Base-by-base conservation (phyloP, 139 green algal species). In the Chlorella sp. region DNA sequence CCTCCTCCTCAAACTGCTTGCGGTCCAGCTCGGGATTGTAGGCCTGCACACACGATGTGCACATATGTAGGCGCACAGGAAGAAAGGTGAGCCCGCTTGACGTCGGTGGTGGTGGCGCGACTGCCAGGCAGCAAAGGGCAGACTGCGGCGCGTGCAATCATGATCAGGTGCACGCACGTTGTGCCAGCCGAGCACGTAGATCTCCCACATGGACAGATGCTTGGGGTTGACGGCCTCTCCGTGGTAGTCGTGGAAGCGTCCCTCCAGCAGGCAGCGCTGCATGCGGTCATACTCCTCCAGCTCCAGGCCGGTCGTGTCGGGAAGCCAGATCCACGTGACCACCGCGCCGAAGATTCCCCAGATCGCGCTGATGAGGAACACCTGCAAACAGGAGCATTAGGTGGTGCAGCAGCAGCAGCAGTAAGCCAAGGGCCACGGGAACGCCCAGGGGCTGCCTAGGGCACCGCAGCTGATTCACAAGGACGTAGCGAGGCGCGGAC, bases 271-370 rank as follows among this genome's bases (percentile, higher is more conserved):
- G 66, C 78, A 82, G n/a, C 55, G 65, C 50, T 72, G 70, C 76
- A 82, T 67, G 62, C 79, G 74, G 79, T 93, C 88, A n/a, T 83
- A 74, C 71, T 93, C 88, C 2, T 79, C 69, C 36, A 92, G 78
- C 35, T 82, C 75, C 51, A 93, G 70, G 22, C 88, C 79, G 55
- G 81, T 83, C 34, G 83, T 87, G 65, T 93, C 85, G 17, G 88
- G 83, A 34, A 92, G 64, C 63, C 63, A 76, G n/a, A 76, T 64
- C 33, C n/a, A 55, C 2, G 71, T 71, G 17, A 76, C 61, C 3
- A 76, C 4, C 4, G 35, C 34, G 29, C 71, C 71, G 10, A 1
- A 6, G 4, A 76, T 63, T 35, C 61, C 71, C 61, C 61, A 76
- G 27, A 76, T 63, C 29, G 71, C 71, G 32, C 27, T 61, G 20